Conservation (phyloP, 2,329 filamentous ascomycete species). For the Chalaropsis thielavioides region DNA sequence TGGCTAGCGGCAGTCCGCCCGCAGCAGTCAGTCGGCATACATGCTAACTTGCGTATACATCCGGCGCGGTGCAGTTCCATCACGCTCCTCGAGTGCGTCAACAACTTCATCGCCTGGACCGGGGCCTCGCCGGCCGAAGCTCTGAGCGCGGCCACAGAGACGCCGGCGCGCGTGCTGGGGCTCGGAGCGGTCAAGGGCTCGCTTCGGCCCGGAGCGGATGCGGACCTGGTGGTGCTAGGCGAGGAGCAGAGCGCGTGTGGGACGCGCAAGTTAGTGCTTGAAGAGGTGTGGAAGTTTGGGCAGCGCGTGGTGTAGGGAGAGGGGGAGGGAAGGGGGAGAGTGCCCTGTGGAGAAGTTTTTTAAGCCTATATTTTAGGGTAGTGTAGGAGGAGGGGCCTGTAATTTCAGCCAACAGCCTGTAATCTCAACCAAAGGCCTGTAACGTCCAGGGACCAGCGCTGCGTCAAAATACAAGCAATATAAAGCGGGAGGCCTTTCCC, state of each 20-base stretch:
- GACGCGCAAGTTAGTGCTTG: conserved; percentile 42
- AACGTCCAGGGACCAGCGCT: neutral
- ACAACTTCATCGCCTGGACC: conserved; percentile 66
- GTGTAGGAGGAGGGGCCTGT: no score
- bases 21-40: no score
- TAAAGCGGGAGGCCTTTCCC: neutral
- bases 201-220: conserved; percentile 48
- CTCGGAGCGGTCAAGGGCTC: conserved; percentile 52
- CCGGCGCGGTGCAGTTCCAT: conserved; percentile 37
- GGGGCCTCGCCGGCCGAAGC: conserved; percentile 53
- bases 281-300: conserved; percentile 72
- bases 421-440: no score
- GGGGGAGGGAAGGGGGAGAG: neutral
- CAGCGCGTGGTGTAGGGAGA: conserved; percentile 28
- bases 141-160: conserved; percentile 57
- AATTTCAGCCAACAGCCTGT: neutral
- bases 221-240: conserved; percentile 54
- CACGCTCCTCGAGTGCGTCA: conserved; percentile 66
- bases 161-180: conserved; percentile 64
- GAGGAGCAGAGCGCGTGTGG: conserved; percentile 33
- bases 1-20: no score
- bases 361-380: no score
- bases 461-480: neutral
- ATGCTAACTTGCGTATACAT: no score
- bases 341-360: neutral